Evolutionary conservation across 257 asterid genomes (phyloP).

Genomic region (Solanum lignicaule): DNA sequence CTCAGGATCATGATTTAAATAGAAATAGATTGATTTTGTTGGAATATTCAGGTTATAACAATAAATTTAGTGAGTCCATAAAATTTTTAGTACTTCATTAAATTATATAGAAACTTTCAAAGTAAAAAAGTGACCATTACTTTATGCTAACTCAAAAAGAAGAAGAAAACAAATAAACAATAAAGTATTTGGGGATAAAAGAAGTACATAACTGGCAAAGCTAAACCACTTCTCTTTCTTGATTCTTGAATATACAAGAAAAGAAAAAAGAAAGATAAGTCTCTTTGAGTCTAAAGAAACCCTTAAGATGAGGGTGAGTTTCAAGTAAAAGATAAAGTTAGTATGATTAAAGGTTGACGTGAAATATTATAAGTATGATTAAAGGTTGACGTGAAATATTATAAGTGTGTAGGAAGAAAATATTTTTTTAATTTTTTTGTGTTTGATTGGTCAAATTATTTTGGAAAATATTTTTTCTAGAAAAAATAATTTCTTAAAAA

Average conservation of each 20-base stretch:
- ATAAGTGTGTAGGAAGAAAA: too few relatives aligned
- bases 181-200: background rate
- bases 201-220: background rate
- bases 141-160: background rate
- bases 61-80: too few relatives aligned
- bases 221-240: background rate
- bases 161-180: background rate
- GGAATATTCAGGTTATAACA: too few relatives aligned
- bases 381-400: background rate
- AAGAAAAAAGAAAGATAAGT: background rate
- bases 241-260: too few relatives aligned
- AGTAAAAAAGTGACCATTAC: background rate
- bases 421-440: too few relatives aligned
- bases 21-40: too few relatives aligned
- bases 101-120: background rate
- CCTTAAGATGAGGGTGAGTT: background rate
- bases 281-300: background rate
- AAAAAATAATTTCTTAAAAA: too few relatives aligned
- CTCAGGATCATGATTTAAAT: too few relatives aligned
- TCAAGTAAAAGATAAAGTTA: background rate
- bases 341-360: background rate
- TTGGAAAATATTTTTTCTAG: too few relatives aligned
- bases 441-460: too few relatives aligned
- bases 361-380: background rate
- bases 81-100: background rate